phyloP scores from a whole-genome alignment of 2,329 filamentous ascomycete species.

The Penicillium occitanis region DNA sequence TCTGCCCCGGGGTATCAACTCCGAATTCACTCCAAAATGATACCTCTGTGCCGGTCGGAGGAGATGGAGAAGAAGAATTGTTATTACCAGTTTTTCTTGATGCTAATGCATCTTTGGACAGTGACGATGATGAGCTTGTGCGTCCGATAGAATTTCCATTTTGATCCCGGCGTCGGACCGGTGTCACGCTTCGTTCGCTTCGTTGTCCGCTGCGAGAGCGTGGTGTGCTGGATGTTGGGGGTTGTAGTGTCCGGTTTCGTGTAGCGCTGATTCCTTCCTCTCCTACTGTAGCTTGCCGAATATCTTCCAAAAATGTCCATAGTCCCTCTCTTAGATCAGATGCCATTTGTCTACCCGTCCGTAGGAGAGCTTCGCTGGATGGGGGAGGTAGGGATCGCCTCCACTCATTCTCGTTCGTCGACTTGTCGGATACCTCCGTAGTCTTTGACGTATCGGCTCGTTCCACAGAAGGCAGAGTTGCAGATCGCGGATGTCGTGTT shows the following conservation, averaged over 20 bases:
- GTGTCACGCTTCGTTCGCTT: slow-evolving; percentile 34
- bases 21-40: slow-evolving; percentile 55
- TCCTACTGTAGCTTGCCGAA: slow-evolving; percentile 91
- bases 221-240: slow-evolving; percentile 31
- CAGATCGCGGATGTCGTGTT: slow-evolving; percentile 41
- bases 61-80: slow-evolving; percentile 29
- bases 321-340: slow-evolving; percentile 86
- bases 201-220: slow-evolving; percentile 25
- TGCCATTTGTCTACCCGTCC: slow-evolving; percentile 72
- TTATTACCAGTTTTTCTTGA: slow-evolving; percentile 43
- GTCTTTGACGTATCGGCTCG: slow-evolving; percentile 28
- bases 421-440: slow-evolving; percentile 27
- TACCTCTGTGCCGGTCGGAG: slow-evolving; percentile 42
- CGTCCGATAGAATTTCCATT: slow-evolving; percentile 29
- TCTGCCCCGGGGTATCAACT: slow-evolving; percentile 49
- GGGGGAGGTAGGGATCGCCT: slow-evolving; percentile 45
- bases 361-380: slow-evolving; percentile 54
- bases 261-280: slow-evolving; percentile 76
- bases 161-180: slow-evolving; percentile 34
- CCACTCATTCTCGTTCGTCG: slow-evolving; percentile 38
- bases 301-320: slow-evolving; percentile 92
- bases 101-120: slow-evolving; percentile 28
- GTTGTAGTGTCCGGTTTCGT: slow-evolving; percentile 37
- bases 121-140: slow-evolving; percentile 34
- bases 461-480: slow-evolving; percentile 44